phyloP scores from a whole-genome alignment of 768 basidiomycete species.

The Termitomyces sp. region DNA sequence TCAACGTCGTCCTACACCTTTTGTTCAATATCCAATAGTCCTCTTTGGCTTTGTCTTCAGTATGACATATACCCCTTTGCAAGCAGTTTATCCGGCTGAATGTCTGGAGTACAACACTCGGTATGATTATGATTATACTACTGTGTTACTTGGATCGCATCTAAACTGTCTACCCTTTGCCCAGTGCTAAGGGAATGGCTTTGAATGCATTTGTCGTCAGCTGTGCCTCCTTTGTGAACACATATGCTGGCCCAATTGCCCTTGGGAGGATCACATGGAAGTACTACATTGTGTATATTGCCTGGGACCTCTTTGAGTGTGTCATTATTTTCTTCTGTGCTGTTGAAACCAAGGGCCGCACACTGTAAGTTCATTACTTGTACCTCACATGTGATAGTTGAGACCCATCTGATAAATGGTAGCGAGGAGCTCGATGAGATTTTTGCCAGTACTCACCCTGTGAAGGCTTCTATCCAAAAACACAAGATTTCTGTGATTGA shows the following conservation, averaged over 20 bases:
- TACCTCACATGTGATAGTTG: background rate
- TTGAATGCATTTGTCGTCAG: slow-evolving; percentile 40
- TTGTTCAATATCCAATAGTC: slow-evolving; percentile 21
- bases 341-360: slow-evolving; percentile 37
- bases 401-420: background rate
- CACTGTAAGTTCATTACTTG: slow-evolving; percentile 24
- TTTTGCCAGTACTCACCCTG: slow-evolving; percentile 29
- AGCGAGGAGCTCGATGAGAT: slow-evolving; percentile 40
- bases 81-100: slow-evolving; percentile 52
- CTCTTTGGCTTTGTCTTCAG: slow-evolving; percentile 50
- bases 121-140: slow-evolving; percentile 13
- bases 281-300: slow-evolving; percentile 35
- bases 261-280: slow-evolving; percentile 30
- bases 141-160: background rate
- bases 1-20: no score
- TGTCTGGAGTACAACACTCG: slow-evolving; percentile 49
- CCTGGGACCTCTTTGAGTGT: slow-evolving; percentile 35
- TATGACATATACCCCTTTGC: slow-evolving; percentile 54
- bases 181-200: slow-evolving; percentile 56
- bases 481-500: slow-evolving; percentile 33
- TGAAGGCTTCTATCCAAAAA: slow-evolving; percentile 33
- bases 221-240: slow-evolving; percentile 42
- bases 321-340: slow-evolving; percentile 31
- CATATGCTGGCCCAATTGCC: slow-evolving; percentile 40
- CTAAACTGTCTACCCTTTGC: background rate